A percentile compares a stretch with the other conserved stretches of the same genome.
phyloP scores from a whole-genome alignment of 2,329 filamentous ascomycete genomes.

The Fusarium cicatricum region DNA sequence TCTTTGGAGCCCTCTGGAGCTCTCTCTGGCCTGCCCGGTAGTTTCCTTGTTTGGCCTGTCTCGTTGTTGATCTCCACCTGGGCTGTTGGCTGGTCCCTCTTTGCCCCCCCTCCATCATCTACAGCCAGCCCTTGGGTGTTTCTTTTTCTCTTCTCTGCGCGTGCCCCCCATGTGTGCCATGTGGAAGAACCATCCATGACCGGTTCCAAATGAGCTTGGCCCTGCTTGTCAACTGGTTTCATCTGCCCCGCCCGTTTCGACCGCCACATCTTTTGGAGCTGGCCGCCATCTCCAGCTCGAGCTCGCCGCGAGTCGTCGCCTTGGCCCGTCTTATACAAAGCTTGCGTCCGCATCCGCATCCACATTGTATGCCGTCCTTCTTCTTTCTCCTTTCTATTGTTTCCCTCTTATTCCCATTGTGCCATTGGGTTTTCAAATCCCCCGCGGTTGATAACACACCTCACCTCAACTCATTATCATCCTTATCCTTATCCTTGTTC shows the following conservation, averaged over 20 bases:
- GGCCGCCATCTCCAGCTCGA: constrained; percentile 58
- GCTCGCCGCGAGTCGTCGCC: constrained; percentile 14
- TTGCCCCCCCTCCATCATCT: constrained; percentile 41
- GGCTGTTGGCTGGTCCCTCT: constrained; percentile 7
- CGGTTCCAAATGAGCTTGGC: constrained; percentile 57
- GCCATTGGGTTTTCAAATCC: constrained; percentile 5
- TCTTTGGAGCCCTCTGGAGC: constrained; percentile 3
- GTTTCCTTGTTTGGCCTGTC: constrained; percentile 17
- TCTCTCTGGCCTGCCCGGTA: constrained; percentile 14
- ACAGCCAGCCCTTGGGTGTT: constrained; percentile 43
- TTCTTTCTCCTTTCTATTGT: constrained; percentile 25
- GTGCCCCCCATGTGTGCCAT: constrained; percentile 42
- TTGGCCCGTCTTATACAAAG: constrained; percentile 37
- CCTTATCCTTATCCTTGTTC: not conserved
- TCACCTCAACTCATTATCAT: not conserved
- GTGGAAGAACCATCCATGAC: constrained; percentile 46
- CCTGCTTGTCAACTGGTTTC: constrained; percentile 53
- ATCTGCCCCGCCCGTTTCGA: constrained; percentile 52
- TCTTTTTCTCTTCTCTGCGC: constrained; percentile 47
- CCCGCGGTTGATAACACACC: constrained; percentile 1
- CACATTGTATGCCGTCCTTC: constrained; percentile 35
- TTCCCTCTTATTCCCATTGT: constrained; percentile 5
- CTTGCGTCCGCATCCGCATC: constrained; percentile 31
- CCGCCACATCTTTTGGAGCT: constrained; percentile 52
- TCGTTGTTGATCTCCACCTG: constrained; percentile 6